Base-by-base conservation (phyloP, 2,329 filamentous ascomycete genomes). In the Fusarium verrucosum region DNA sequence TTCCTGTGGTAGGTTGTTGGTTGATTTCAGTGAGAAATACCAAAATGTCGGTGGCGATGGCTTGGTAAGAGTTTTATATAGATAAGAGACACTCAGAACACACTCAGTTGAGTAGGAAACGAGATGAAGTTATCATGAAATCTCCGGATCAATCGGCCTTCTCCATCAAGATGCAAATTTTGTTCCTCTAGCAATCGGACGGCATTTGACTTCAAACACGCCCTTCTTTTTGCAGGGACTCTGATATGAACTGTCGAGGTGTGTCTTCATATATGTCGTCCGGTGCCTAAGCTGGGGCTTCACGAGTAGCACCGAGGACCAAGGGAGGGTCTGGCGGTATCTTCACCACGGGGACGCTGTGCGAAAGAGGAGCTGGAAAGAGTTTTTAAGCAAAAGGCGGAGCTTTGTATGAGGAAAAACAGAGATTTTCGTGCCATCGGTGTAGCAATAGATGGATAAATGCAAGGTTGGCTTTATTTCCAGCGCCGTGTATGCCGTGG, bases 361-460 rank as follows among this genome's bases (percentile, higher is more conserved):
- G 28, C 22, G 26, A 42, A 49, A 65, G 47, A 56, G 49, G 63
- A 59, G 52, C 36, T 50, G 22, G 23, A 50, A 28, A 43, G 35
- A 25, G 38, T n/a, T 40, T 54, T 55, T 36, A 58, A 45, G 50
- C 26, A 54, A 59, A 44, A 64, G 19, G 22, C 49, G 65, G 49
- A 44, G 42, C 28, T 23, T 36, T 33, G 38, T 33, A 50, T 58
- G 57, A 69, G 68, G 47, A 37, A 54, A 46, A 57, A 14, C 30
- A 45, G 22, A 51, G 52, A 50, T 49, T 46, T 69, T 51, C 44
- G 43, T 58, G 33, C 33, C 32, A 58, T 70, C 36, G 57, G 53
- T 52, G 37, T 53, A 57, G 46, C 63, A 65, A 70, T 70, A 42
- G 43, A 63, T 33, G 19, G 53, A 49, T 66, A 70, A 65, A 42